A percentile compares a stretch with the other conserved stretches of the same genome.
Conservation (phyloP, 1,139 yeast species). For the Wickerhamomyces sp. region DNA sequence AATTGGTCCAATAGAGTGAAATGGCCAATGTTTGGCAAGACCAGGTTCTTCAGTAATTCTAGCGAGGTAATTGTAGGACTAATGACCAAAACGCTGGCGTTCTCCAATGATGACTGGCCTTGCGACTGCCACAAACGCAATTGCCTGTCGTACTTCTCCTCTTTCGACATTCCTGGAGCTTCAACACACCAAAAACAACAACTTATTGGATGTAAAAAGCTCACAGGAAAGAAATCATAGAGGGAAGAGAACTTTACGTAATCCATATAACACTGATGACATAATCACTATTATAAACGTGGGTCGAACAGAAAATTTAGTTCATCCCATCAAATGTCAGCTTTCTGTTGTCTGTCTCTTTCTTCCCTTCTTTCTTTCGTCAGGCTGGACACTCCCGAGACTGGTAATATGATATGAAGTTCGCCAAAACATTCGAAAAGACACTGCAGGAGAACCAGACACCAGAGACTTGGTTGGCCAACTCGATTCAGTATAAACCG, state of each 20-base stretch:
- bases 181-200: neutral
- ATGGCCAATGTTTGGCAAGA: conserved; percentile 73
- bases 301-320: neutral
- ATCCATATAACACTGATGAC: no score
- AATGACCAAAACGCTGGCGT: conserved; percentile 57
- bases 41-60: conserved; percentile 73
- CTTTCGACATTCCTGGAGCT: neutral
- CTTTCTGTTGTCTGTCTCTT: no score
- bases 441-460: conserved; percentile 54
- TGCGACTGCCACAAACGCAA: conserved; percentile 78
- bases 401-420: conserved; percentile 40
- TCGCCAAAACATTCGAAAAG: conserved; percentile 66
- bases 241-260: no score
- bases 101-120: conserved; percentile 65
- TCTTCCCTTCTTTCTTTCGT: no score
- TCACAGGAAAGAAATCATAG: no score
- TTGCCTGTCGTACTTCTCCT: conserved; percentile 74
- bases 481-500: conserved; percentile 68
- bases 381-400: neutral
- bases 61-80: conserved; percentile 57
- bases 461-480: conserved; percentile 64
- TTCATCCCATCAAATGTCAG: neutral
- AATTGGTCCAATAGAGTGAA: conserved; percentile 53
- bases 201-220: no score
- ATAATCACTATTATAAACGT: neutral